Evolutionary conservation across 352 stramenopile species (phyloP), one percentile per base, ranked within the genome.

Genomic region (Thalassiosira livingstoniorum): DNA sequence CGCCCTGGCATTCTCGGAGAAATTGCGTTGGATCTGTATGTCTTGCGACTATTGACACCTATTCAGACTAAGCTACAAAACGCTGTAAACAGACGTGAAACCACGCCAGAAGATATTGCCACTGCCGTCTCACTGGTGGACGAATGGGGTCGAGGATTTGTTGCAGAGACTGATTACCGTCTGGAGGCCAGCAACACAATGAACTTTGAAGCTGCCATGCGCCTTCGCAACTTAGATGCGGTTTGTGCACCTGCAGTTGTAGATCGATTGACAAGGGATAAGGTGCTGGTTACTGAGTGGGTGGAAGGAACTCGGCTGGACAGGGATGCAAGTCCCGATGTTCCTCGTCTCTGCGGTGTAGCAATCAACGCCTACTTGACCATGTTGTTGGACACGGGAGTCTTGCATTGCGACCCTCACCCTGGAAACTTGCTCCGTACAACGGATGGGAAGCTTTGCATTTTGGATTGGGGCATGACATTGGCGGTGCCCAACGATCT

Each of bases 381-480:
- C 37, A 95, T 95, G 91, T 69, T 94, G 11, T 77, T 95, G n/a
- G 91, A 94, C 58, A 94, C 90, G 23, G 90, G 90, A 31, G 83
- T 92, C 1, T 75, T 93, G n/a, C 86, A 92, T 77, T 92, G 87
- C 21, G 42, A 77, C 73, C 62, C 62, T 31, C 70, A 76, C 47
- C 68, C 63, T 37, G 89, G 84, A 34, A 92, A 94, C 53, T 62
- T 94, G 0, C 60, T 94, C 5, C 39, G 90, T 43, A 94, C 90
- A 4, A 87, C 79, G 0, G 90, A 94, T 83, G 90, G 90, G n/a
- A 87, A 65, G 66, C 70, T 93, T 1, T 92, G 86, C 64, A 94
- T 94, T n/a, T 60, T 94, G 1, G 90, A 94, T 75, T 93, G 88
- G 88, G 88, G 90, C 10, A 94, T 95, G 91, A 94, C 90, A 0